phyloP scores from a whole-genome alignment of 495 filamentous ascomycete genomes.

The Acidiella bohemica region DNA sequence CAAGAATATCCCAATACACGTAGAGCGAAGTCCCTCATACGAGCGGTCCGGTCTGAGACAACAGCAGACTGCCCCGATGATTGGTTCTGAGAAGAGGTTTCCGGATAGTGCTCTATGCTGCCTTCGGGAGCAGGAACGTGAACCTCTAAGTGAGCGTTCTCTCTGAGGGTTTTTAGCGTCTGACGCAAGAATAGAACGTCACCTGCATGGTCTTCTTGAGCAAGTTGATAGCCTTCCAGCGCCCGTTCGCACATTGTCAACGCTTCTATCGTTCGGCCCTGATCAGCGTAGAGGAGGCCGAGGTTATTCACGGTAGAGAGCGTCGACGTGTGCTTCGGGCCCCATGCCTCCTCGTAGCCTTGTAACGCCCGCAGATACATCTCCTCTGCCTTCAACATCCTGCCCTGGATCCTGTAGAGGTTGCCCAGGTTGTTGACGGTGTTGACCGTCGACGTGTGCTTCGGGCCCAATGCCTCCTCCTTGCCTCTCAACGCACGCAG shows the following conservation, averaged over 20 bases:
- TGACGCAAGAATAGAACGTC: not conserved
- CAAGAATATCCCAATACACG: too few species aligned
- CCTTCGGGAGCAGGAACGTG: too few species aligned
- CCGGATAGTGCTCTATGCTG: too few species aligned
- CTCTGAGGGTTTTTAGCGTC: not conserved
- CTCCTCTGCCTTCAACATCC: constrained; percentile 26
- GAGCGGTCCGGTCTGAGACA: too few species aligned
- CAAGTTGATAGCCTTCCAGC: not conserved
- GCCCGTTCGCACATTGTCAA: not conserved
- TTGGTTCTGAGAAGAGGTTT: too few species aligned
- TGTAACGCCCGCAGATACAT: constrained; percentile 20
- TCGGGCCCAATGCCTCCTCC: constrained; percentile 6
- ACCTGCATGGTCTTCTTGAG: not conserved
- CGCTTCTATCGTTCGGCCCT: not conserved
- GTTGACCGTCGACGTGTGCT: constrained; percentile 9
- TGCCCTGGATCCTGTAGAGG: constrained; percentile 22
- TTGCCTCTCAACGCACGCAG: constrained; percentile 8
- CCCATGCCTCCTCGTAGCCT: constrained; percentile 8
- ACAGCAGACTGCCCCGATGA: too few species aligned
- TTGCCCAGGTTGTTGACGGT: constrained; percentile 4
- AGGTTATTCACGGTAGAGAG: not conserved
- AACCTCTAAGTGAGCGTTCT: too few species aligned
- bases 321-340: constrained; percentile 9
- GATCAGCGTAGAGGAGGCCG: not conserved
- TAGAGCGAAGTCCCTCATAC: too few species aligned